phyloP scores from a whole-genome alignment of 2,329 filamentous ascomycete genomes.

The Colletotrichum agaves region DNA sequence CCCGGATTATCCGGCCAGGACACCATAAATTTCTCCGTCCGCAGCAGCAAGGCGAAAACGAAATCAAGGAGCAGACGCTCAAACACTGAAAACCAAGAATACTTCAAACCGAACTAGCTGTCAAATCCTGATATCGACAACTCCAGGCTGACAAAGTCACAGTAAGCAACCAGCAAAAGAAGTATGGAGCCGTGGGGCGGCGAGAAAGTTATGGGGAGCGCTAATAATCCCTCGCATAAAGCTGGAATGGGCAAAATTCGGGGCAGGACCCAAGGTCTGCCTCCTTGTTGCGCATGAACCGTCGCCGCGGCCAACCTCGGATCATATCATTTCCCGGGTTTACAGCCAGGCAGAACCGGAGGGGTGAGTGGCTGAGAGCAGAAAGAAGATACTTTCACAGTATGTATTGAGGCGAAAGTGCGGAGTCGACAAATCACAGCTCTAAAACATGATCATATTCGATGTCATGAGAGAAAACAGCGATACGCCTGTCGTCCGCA shows the following conservation, averaged over 20 bases:
- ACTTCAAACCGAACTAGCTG: neutral
- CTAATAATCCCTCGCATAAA: slow-evolving; percentile 11
- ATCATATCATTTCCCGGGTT: slow-evolving; percentile 10
- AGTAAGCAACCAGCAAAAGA: slow-evolving; percentile 7
- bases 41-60: neutral
- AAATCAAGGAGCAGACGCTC: neutral
- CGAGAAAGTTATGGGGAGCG: slow-evolving; percentile 6
- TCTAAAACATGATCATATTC: neutral
- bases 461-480: neutral
- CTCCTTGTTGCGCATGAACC: slow-evolving; percentile 19
- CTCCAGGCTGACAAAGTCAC: slow-evolving; percentile 6
- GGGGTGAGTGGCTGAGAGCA: neutral
- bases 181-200: neutral
- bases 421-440: neutral
- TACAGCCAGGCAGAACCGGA: neutral
- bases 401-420: neutral
- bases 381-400: neutral
- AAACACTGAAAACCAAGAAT: neutral
- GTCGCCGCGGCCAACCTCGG: neutral
- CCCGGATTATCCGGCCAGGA: neutral
- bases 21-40: neutral
- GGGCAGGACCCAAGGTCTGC: neutral
- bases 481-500: neutral
- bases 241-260: slow-evolving; percentile 10
- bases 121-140: neutral